These are phyloP conservation scores for Corinectria fuckeliana DNA, from an alignment of 2,329 filamentous ascomycete genomes.

Conservation along the genomic window DNA sequence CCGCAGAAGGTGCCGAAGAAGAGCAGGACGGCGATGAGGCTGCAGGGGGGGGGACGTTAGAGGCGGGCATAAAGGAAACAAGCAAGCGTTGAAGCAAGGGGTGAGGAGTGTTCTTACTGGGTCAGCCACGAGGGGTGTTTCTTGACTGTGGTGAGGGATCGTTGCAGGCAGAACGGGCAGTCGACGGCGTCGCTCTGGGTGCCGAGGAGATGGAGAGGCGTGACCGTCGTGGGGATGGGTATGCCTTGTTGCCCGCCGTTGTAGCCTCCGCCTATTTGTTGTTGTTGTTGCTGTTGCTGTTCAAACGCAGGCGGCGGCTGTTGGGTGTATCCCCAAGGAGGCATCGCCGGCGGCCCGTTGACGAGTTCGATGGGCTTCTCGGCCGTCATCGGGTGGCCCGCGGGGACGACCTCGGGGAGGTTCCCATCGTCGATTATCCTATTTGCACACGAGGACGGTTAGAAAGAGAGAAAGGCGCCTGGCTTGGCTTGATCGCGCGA, in stretches of 20 bases:
- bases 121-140: slow-evolving; percentile 29
- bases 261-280: neutral
- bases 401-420: slow-evolving; percentile 35
- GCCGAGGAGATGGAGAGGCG: slow-evolving; percentile 34
- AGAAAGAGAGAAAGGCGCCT: too few relatives aligned
- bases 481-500: neutral
- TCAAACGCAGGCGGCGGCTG: neutral
- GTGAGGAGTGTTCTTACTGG: slow-evolving; percentile 28
- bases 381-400: neutral
- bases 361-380: neutral
- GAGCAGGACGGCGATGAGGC: slow-evolving; percentile 20
- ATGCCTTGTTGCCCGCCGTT: slow-evolving; percentile 3
- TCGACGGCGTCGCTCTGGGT: slow-evolving; percentile 36
- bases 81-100: too few relatives aligned
- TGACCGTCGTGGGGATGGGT: slow-evolving; percentile 28
- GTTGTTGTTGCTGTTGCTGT: neutral
- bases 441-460: neutral
- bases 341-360: neutral
- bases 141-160: slow-evolving; percentile 30
- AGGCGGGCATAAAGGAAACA: too few relatives aligned
- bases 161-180: slow-evolving; percentile 36
- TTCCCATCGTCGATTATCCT: slow-evolving; percentile 26
- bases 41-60: slow-evolving; percentile 1
- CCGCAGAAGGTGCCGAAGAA: slow-evolving; percentile 36
- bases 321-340: neutral